A percentile compares a stretch with the other conserved stretches of the same genome.
These are phyloP conservation scores for Biancaea sappan DNA, from an alignment of 306 rosid species.

Conservation along the genomic window DNA sequence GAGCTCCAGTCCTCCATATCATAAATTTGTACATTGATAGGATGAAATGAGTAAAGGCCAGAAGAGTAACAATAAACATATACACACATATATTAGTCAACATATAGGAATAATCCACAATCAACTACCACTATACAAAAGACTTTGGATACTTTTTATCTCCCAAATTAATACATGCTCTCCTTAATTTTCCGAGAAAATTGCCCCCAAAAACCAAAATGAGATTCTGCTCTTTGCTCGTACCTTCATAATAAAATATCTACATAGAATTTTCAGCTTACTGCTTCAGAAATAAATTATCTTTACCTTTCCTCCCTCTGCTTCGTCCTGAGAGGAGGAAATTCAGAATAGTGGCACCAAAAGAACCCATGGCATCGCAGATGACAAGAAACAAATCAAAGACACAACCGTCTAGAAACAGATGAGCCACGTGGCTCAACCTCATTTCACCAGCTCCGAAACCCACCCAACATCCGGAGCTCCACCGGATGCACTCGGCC, in stretches of 20 bases:
- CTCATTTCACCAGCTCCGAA: conserved; percentile 64
- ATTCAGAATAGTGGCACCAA: conserved; percentile 15
- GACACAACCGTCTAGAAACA: not conserved
- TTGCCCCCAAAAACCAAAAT: conserved; percentile 29
- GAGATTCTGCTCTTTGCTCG: conserved; percentile 44
- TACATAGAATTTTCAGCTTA: conserved; percentile 36
- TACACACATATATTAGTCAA: conserved; percentile 22
- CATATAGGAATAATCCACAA: conserved; percentile 22
- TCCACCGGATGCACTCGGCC: conserved; percentile 5
- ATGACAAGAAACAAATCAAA: not conserved
- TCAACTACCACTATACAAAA: conserved; percentile 26
- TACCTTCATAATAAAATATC: conserved; percentile 33
- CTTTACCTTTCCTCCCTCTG: not conserved
- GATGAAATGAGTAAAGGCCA: conserved; percentile 19
- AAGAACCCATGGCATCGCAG: conserved; percentile 36
- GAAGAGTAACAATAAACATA: conserved; percentile 16
- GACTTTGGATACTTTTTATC: conserved; percentile 21
- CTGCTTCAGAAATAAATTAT: conserved; percentile 43
- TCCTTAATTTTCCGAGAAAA: conserved; percentile 19
- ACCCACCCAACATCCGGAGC: conserved; percentile 84
- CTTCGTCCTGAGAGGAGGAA: conserved; percentile 29
- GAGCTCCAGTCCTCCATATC: conserved; percentile 15
- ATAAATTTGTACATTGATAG: conserved; percentile 43
- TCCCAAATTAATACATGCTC: conserved; percentile 18
- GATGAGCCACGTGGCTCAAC: not conserved